These are phyloP conservation scores for Podospora pseudopauciseta DNA, from an alignment of 495 filamentous ascomycete genomes.

Conservation along the genomic window DNA sequence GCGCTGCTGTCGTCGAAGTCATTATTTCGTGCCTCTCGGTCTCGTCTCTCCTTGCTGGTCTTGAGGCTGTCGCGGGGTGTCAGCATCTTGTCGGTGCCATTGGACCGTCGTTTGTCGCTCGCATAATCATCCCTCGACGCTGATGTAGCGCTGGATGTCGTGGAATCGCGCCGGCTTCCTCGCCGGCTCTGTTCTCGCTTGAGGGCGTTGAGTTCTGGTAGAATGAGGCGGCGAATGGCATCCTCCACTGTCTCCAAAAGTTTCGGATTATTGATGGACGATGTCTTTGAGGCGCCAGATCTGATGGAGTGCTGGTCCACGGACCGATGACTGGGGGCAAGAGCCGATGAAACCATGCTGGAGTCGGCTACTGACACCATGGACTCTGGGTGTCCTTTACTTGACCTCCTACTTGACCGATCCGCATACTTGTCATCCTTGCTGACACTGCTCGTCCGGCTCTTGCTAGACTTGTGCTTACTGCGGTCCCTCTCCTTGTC, in stretches of 20 bases:
- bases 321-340: conserved; percentile 67
- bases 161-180: conserved; percentile 55
- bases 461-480: conserved; percentile 52
- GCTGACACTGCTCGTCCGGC: conserved; percentile 58
- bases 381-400: conserved; percentile 60
- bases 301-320: conserved; percentile 71
- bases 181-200: conserved; percentile 79
- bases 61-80: conserved; percentile 36
- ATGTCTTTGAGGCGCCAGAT: conserved; percentile 69
- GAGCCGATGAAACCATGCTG: conserved; percentile 66
- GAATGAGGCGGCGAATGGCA: conserved; percentile 84
- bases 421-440: conserved; percentile 53
- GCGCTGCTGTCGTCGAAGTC: conserved; percentile 54
- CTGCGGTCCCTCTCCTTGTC: conserved; percentile 38
- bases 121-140: conserved; percentile 57
- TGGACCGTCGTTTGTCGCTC: conserved; percentile 45
- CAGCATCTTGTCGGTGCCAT: conserved; percentile 28
- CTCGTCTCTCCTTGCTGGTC: conserved; percentile 40
- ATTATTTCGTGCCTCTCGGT: conserved; percentile 57
- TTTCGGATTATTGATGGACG: conserved; percentile 91
- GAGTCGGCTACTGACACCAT: conserved; percentile 63
- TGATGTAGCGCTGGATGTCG: conserved; percentile 55
- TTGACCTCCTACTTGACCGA: conserved; percentile 58
- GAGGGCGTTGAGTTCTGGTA: conserved; percentile 86
- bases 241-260: conserved; percentile 95